phyloP scores from a whole-genome alignment of 345 rosid species.

The Clarkia xantiana region DNA sequence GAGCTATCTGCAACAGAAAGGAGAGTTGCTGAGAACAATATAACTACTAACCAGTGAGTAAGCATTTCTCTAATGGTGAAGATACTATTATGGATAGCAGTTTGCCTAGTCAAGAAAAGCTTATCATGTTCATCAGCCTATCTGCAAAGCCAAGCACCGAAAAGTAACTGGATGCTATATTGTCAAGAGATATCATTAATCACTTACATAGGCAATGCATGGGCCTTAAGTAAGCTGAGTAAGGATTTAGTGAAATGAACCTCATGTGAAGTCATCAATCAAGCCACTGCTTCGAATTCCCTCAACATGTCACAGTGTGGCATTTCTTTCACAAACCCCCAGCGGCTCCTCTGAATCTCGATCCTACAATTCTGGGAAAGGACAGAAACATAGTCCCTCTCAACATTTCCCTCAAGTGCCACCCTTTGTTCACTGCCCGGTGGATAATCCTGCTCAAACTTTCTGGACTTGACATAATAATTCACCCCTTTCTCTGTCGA shows the following conservation, averaged over 20 bases:
- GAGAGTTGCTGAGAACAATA: too few species aligned
- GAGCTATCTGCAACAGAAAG: too few species aligned
- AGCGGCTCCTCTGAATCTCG: constrained; percentile 73
- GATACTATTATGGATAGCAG: too few species aligned
- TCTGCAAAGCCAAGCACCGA: too few species aligned
- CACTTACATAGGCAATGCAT: background rate
- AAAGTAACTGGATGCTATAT: too few species aligned
- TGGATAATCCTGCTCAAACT: constrained; percentile 71
- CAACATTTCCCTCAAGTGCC: constrained; percentile 43
- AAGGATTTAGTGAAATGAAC: constrained; percentile 8
- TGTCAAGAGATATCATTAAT: background rate
- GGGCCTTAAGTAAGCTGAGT: background rate
- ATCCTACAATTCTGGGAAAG: constrained; percentile 69
- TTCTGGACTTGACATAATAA: constrained; percentile 62
- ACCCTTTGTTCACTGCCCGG: constrained; percentile 27
- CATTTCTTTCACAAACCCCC: constrained; percentile 79
- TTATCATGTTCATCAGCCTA: too few species aligned
- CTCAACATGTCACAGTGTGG: constrained; percentile 69
- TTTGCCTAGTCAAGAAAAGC: too few species aligned
- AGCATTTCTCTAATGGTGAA: too few species aligned
- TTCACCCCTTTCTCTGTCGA: constrained; percentile 62
- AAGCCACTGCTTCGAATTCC: constrained; percentile 38
- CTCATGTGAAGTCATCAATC: constrained; percentile 27
- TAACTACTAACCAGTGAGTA: too few species aligned
- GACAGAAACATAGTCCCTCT: constrained; percentile 54